Conservation (phyloP, 768 basidiomycete genomes). For the Suillus discolor region DNA sequence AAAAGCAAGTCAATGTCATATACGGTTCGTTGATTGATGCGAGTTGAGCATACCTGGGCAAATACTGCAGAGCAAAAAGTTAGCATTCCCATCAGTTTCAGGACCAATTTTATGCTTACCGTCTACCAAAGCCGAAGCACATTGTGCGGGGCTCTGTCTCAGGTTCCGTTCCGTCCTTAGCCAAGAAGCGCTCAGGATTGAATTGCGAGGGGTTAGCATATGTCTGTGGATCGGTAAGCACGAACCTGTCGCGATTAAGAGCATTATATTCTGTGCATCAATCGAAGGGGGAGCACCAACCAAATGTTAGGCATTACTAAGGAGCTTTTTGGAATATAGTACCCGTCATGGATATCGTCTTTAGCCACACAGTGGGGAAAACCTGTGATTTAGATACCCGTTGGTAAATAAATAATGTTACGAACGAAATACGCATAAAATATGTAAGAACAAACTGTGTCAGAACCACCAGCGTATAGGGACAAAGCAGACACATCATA, state of each 20-base stretch:
- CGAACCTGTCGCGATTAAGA: background rate
- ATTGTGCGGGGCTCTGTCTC: background rate
- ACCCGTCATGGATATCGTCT: background rate
- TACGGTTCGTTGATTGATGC: background rate
- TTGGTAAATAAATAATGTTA: background rate
- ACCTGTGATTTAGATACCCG: background rate
- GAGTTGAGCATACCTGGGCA: background rate
- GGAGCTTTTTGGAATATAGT: background rate
- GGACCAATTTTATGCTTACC: background rate
- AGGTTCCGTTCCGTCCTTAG: background rate
- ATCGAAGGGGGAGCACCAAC: background rate
- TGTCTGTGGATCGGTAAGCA: background rate
- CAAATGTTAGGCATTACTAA: background rate
- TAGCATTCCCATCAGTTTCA: background rate
- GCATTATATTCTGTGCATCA: background rate
- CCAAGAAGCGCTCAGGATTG: background rate
- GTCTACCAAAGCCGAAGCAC: background rate
- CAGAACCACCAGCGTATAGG: background rate
- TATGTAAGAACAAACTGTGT: background rate
- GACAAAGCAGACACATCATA: background rate
- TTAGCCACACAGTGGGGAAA: no score
- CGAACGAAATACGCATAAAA: background rate
- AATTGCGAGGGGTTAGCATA: background rate
- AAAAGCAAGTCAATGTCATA: background rate
- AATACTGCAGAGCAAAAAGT: background rate